Conservation (phyloP, 78 protist species). For the Cavenderia fasciculata region DNA sequence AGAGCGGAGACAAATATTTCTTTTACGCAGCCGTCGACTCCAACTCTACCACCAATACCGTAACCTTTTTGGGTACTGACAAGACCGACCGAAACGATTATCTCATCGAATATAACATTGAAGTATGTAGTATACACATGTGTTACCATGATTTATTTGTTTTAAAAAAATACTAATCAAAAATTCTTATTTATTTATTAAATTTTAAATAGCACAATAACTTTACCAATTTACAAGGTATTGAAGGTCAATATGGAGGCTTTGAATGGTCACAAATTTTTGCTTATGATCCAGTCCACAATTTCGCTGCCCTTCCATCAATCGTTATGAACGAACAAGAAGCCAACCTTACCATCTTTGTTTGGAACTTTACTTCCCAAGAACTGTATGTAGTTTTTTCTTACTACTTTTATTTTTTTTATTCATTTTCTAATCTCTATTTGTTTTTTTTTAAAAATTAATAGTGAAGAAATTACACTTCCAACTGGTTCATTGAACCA, state of each 20-base stretch:
- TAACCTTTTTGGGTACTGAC: too few relatives aligned
- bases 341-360: background rate
- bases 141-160: too few relatives aligned
- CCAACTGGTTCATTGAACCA: background rate
- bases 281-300: background rate
- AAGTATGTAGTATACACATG: too few relatives aligned
- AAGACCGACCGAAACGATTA: too few relatives aligned
- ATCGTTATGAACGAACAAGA: background rate
- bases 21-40: too few relatives aligned
- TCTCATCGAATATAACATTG: too few relatives aligned
- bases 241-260: background rate
- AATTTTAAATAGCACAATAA: background rate
- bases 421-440: background rate
- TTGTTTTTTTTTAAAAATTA: background rate
- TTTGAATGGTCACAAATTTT: background rate
- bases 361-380: background rate
- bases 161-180: too few relatives aligned
- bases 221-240: background rate
- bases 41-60: too few relatives aligned
- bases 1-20: too few relatives aligned
- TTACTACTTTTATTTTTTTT: too few relatives aligned
- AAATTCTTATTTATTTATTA: too few relatives aligned
- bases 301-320: background rate
- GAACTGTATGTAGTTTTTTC: background rate
- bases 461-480: background rate